phyloP scores from a whole-genome alignment of 306 rosid genomes.

The Vicia sativa region DNA sequence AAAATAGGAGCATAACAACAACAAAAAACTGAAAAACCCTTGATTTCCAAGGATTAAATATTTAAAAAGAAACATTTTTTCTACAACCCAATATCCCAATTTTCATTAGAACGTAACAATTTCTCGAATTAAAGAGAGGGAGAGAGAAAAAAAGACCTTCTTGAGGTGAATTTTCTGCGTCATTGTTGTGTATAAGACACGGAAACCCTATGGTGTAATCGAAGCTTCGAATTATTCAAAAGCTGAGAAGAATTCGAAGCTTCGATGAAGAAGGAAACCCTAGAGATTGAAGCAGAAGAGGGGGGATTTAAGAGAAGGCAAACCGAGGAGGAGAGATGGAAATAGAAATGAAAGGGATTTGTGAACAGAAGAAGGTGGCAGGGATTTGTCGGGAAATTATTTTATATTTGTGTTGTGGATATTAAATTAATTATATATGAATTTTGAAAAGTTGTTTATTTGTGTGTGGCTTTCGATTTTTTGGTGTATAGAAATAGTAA shows the following conservation, averaged over 20 bases:
- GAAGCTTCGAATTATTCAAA: slow-evolving; percentile 16
- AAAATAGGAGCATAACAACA: neutral
- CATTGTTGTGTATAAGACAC: no score
- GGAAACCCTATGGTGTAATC: no score
- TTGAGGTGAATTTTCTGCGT: slow-evolving; percentile 57
- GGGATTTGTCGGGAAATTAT: neutral
- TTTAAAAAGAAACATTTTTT: neutral
- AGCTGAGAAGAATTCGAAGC: slow-evolving; percentile 14
- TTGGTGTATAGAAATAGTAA: neutral
- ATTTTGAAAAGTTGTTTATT: neutral
- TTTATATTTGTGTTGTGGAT: neutral
- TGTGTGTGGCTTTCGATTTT: neutral
- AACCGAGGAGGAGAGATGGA: slow-evolving; percentile 7
- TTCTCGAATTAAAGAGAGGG: slow-evolving; percentile 15
- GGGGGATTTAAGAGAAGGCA: slow-evolving; percentile 18
- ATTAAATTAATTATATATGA: neutral
- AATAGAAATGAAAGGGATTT: slow-evolving; percentile 6
- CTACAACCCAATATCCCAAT: neutral
- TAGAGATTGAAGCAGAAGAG: slow-evolving; percentile 21
- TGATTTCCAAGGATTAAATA: slow-evolving; percentile 5
- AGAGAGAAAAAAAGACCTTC: slow-evolving; percentile 61
- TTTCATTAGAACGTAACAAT: slow-evolving; percentile 4
- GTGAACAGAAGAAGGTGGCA: slow-evolving; percentile 7
- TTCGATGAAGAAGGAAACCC: slow-evolving; percentile 16
- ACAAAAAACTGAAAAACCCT: slow-evolving; percentile 4